A percentile compares a stretch with the other conserved stretches of the same genome.
These are phyloP conservation scores for Aspergillus sp. DNA, from an alignment of 2,329 filamentous ascomycete genomes.

Conservation along the genomic window DNA sequence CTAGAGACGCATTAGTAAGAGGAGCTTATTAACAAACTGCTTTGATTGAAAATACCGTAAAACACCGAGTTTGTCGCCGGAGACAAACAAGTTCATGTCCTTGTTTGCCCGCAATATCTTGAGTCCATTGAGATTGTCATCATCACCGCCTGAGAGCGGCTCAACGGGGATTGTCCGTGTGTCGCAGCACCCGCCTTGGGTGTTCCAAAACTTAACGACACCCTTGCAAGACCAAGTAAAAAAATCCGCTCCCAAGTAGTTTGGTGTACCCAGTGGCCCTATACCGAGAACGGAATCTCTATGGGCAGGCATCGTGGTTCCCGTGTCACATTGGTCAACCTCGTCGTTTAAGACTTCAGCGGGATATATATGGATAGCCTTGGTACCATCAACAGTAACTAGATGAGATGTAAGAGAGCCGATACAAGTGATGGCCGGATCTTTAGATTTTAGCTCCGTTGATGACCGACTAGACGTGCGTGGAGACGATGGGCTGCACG, in stretches of 20 bases:
- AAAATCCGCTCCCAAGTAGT: constrained; percentile 68
- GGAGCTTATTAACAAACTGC: not conserved
- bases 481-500: constrained; percentile 28
- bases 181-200: constrained; percentile 67
- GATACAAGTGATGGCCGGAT: constrained; percentile 60
- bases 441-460: constrained; percentile 28
- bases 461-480: constrained; percentile 21
- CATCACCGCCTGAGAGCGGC: constrained; percentile 48
- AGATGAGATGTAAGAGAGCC: constrained; percentile 67
- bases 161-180: constrained; percentile 70
- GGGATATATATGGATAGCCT: constrained; percentile 64
- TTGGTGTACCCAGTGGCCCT: constrained; percentile 60
- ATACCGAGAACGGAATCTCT: constrained; percentile 68
- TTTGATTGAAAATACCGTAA: constrained; percentile 47
- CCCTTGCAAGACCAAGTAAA: constrained; percentile 87
- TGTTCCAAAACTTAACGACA: constrained; percentile 77
- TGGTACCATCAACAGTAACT: constrained; percentile 72
- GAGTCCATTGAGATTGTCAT: constrained; percentile 55
- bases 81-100: constrained; percentile 67
- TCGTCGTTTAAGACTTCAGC: constrained; percentile 46
- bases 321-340: constrained; percentile 28
- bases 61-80: constrained; percentile 84
- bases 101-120: constrained; percentile 60
- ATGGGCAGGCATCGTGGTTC: constrained; percentile 54
- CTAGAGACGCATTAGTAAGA: constrained; percentile 27